Percentiles rank a stretch among this genome's conserved stretches.
Conservation (phyloP, 2,329 filamentous ascomycete species). For the Salinomyces thailandicus region DNA sequence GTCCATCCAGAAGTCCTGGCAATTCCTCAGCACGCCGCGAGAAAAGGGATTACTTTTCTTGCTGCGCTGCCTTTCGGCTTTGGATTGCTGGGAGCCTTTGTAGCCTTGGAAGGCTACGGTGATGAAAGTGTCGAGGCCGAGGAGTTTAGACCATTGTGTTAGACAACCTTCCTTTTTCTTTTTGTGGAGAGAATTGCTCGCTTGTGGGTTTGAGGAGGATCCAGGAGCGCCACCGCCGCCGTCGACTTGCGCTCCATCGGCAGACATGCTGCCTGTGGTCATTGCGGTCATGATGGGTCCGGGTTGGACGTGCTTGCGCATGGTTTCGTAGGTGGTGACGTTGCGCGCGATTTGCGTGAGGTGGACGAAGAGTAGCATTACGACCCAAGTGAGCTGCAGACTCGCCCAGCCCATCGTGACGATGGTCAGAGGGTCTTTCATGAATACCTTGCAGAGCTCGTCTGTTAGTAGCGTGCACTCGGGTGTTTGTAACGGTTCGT, state of each 20-base stretch:
- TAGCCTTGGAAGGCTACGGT: conserved; percentile 75
- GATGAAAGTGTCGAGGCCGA: conserved; percentile 89
- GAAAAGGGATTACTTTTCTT: conserved; percentile 69
- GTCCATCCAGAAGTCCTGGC: conserved; percentile 94
- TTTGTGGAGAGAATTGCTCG: conserved; percentile 32
- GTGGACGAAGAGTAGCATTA: conserved; percentile 94
- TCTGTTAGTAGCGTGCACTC: conserved; percentile 67
- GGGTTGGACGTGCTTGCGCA: conserved; percentile 56
- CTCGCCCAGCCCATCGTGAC: conserved; percentile 68
- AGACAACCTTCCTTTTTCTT: conserved; percentile 57
- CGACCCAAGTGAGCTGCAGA: conserved; percentile 86
- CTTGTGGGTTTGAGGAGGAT: conserved; percentile 31
- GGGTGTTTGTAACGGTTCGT: not conserved
- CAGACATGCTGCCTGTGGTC: conserved; percentile 55
- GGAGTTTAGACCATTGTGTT: conserved; percentile 68
- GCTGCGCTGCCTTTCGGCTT: conserved; percentile 25
- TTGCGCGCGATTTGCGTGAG: conserved; percentile 84
- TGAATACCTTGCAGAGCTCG: conserved; percentile 62
- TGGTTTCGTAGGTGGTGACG: conserved; percentile 94
- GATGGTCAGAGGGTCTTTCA: conserved; percentile 74
- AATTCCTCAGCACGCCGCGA: conserved; percentile 74
- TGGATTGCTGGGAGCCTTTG: conserved; percentile 40
- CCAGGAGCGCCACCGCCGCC: conserved; percentile 49
- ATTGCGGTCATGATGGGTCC: conserved; percentile 62
- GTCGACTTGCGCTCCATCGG: conserved; percentile 61